phyloP scores from a whole-genome alignment of 1,139 yeast species.

The Candida labiduridarum region DNA sequence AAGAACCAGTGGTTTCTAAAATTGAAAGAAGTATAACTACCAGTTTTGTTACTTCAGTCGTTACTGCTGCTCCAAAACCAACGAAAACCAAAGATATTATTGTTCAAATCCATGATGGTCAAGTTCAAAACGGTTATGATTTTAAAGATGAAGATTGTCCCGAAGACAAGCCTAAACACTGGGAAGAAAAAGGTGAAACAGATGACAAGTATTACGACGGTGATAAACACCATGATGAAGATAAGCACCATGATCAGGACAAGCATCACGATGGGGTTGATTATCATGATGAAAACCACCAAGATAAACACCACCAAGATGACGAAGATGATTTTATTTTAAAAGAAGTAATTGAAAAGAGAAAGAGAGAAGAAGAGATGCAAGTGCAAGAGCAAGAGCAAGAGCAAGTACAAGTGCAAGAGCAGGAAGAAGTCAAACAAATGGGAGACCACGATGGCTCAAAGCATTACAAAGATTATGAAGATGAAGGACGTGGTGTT shows the following conservation, averaged over 20 bases:
- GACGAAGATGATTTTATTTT: neutral
- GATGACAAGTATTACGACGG: constrained; percentile 2
- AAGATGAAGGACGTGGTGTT: constrained; percentile 3
- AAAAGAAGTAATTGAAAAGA: neutral
- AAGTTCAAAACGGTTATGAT: constrained; percentile 26
- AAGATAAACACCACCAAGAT: neutral
- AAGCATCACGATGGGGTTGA: neutral
- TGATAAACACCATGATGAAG: neutral
- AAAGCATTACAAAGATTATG: constrained; percentile 1
- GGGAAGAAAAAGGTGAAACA: constrained; percentile 2
- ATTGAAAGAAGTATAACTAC: constrained; percentile 23
- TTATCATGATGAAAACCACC: neutral
- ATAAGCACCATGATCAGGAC: neutral
- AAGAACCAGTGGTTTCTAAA: constrained; percentile 16
- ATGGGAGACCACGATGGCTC: neutral
- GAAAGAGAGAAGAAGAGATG: neutral
- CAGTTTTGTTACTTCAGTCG: constrained; percentile 21
- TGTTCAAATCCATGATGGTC: constrained; percentile 35
- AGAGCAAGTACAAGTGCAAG: neutral
- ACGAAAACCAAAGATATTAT: constrained; percentile 25
- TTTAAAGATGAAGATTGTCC: constrained; percentile 9
- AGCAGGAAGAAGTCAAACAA: neutral
- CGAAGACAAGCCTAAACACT: neutral
- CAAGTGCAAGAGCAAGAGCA: neutral
- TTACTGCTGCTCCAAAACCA: constrained; percentile 28